A percentile compares a stretch with the other conserved stretches of the same genome.
Conservation (phyloP, 169 alveolate genomes). For the Eimeria brunetti region DNA sequence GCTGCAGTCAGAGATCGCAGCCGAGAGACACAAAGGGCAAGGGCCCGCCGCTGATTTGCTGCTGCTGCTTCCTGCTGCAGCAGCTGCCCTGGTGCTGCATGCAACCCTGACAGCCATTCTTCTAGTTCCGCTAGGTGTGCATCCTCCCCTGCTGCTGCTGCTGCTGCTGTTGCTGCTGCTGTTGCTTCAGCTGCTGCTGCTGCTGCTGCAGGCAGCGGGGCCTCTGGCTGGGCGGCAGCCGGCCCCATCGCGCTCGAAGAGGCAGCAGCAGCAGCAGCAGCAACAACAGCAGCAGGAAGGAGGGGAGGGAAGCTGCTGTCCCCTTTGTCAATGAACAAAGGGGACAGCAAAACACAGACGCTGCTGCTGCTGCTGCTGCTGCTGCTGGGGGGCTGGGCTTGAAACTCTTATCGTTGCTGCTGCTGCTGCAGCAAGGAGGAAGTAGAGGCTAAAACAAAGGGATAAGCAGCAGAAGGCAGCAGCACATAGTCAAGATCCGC, state of each 20-base stretch:
- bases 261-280: not conserved
- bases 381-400: not conserved
- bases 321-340: not conserved
- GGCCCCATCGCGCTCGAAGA: not conserved
- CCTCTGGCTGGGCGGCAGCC: not conserved
- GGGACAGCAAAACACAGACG: not conserved
- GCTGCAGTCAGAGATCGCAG: conserved; percentile 53
- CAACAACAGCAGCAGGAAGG: not conserved
- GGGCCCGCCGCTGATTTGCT: conserved; percentile 10
- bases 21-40: conserved; percentile 34
- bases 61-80: conserved; percentile 60
- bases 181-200: conserved; percentile 19
- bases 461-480: conserved; percentile 2
- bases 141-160: not conserved
- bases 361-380: conserved; percentile 34
- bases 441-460: not conserved
- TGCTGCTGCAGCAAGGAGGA: conserved; percentile 34
- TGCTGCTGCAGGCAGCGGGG: not conserved
- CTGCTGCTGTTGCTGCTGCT: not conserved
- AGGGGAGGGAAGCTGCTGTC: not conserved
- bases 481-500: conserved; percentile 1
- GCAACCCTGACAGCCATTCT: conserved; percentile 23
- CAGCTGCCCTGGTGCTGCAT: conserved; percentile 44
- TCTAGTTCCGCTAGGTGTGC: conserved; percentile 5
- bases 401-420: not conserved